These are phyloP conservation scores for Bretschneidera sinensis DNA, from an alignment of 345 rosid species.

Conservation along the genomic window DNA sequence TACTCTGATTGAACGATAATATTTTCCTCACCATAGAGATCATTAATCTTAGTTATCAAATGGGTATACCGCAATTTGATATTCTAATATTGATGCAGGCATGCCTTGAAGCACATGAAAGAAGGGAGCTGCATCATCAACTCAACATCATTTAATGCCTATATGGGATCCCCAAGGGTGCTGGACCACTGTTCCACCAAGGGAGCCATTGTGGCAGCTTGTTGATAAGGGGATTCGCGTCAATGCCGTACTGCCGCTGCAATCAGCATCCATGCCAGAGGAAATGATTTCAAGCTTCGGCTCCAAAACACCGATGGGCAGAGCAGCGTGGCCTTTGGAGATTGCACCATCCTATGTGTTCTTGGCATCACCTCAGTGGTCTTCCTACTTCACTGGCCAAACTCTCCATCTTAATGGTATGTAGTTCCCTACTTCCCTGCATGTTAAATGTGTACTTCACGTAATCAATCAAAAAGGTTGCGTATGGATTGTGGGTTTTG, in stretches of 20 bases:
- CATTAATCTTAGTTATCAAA: too few relatives aligned
- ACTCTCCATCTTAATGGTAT: conserved; percentile 76
- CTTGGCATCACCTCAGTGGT: conserved; percentile 68
- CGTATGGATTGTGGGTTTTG: too few relatives aligned
- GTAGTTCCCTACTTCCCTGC: not conserved
- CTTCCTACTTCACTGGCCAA: conserved; percentile 77
- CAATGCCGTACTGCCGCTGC: conserved; percentile 72
- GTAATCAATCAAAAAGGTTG: too few relatives aligned
- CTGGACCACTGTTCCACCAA: conserved; percentile 69
- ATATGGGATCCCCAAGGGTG: too few relatives aligned
- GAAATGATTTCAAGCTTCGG: conserved; percentile 51
- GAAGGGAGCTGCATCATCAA: conserved; percentile 73
- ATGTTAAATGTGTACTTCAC: too few relatives aligned
- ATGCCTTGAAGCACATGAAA: conserved; percentile 70
- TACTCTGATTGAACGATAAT: too few relatives aligned
- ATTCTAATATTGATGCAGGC: conserved; percentile 39
- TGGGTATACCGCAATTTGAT: too few relatives aligned
- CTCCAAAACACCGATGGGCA: conserved; percentile 52
- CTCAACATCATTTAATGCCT: conserved; percentile 65
- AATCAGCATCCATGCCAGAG: conserved; percentile 49
- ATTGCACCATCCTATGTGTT: conserved; percentile 71
- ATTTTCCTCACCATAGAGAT: too few relatives aligned
- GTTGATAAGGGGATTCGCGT: conserved; percentile 55
- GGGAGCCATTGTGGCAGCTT: conserved; percentile 72
- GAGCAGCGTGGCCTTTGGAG: conserved; percentile 74